A percentile compares a stretch with the other conserved stretches of the same genome.
These are phyloP conservation scores for Kalmusia sp. DNA, from an alignment of 2,329 filamentous ascomycete species.

Conservation along the genomic window DNA sequence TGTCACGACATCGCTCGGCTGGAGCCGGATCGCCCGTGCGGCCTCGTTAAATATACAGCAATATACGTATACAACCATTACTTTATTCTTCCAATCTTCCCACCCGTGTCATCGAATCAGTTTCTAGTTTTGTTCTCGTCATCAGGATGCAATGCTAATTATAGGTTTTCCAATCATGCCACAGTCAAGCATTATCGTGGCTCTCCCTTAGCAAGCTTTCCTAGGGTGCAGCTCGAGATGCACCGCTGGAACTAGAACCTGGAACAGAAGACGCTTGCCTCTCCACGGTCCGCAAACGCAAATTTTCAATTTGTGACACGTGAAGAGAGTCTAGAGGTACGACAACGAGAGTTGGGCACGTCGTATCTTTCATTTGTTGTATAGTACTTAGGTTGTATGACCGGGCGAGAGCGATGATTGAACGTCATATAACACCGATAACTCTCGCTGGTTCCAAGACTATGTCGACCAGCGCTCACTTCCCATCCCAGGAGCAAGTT, in stretches of 20 bases:
- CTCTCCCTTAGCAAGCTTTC: constrained; percentile 7
- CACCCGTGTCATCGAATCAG: constrained; percentile 29
- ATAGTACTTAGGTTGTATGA: constrained; percentile 28
- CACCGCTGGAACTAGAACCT: constrained; percentile 34
- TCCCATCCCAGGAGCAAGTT: constrained; percentile 10
- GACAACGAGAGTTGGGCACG: constrained; percentile 18
- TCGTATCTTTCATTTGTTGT: constrained; percentile 44
- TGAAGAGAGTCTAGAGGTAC: constrained; percentile 25
- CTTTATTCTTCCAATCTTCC: constrained; percentile 34
- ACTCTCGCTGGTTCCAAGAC: constrained; percentile 13
- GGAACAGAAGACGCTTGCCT: constrained; percentile 19
- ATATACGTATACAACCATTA: constrained; percentile 40
- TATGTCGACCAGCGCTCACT: constrained; percentile 13
- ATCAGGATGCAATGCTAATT: constrained; percentile 22
- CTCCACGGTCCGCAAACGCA: constrained; percentile 27
- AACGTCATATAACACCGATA: constrained; percentile 35
- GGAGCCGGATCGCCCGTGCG: constrained; percentile 33
- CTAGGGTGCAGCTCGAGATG: constrained; percentile 19
- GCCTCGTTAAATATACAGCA: constrained; percentile 39
- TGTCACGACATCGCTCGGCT: constrained; percentile 33
- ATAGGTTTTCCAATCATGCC: constrained; percentile 31
- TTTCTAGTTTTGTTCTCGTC: constrained; percentile 6
- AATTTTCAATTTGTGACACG: constrained; percentile 23
- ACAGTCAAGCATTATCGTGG: constrained; percentile 22
- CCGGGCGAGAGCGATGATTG: constrained; percentile 20